These are phyloP conservation scores for Pseudozyma pruni DNA, from an alignment of 1,284 basidiomycete genomes.

Conservation along the genomic window DNA sequence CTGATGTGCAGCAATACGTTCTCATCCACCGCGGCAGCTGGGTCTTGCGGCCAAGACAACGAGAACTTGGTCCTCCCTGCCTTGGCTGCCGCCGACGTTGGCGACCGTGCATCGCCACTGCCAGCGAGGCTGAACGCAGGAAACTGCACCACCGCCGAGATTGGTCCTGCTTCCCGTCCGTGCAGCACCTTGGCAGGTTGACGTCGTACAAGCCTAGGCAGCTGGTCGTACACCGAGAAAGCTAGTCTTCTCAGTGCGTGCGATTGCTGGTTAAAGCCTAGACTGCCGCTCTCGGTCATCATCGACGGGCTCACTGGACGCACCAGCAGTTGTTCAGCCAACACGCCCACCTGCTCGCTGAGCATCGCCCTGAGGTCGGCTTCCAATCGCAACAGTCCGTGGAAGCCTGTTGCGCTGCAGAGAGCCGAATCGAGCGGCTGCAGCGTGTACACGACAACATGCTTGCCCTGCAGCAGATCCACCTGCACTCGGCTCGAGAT, in stretches of 20 bases:
- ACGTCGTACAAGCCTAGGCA: constrained; percentile 34
- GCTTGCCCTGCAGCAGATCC: constrained; percentile 41
- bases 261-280: constrained; percentile 26
- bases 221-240: constrained; percentile 51
- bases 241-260: constrained; percentile 28
- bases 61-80: constrained; percentile 11
- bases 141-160: constrained; percentile 43
- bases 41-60: constrained; percentile 21
- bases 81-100: neutral
- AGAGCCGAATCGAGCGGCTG: constrained; percentile 21
- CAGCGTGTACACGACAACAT: constrained; percentile 50
- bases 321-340: constrained; percentile 44
- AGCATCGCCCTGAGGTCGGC: constrained; percentile 36
- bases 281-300: constrained; percentile 40
- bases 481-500: constrained; percentile 32
- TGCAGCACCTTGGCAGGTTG: constrained; percentile 45
- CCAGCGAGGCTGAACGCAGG: constrained; percentile 43
- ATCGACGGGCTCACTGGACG: constrained; percentile 33
- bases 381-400: constrained; percentile 40
- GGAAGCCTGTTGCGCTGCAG: constrained; percentile 19
- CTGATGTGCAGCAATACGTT: constrained; percentile 42
- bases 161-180: constrained; percentile 24
- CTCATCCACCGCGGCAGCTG: constrained; percentile 28
- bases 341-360: constrained; percentile 34
- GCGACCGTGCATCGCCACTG: neutral